phyloP scores from a whole-genome alignment of 345 rosid genomes.

The Bruguiera sexangula region DNA sequence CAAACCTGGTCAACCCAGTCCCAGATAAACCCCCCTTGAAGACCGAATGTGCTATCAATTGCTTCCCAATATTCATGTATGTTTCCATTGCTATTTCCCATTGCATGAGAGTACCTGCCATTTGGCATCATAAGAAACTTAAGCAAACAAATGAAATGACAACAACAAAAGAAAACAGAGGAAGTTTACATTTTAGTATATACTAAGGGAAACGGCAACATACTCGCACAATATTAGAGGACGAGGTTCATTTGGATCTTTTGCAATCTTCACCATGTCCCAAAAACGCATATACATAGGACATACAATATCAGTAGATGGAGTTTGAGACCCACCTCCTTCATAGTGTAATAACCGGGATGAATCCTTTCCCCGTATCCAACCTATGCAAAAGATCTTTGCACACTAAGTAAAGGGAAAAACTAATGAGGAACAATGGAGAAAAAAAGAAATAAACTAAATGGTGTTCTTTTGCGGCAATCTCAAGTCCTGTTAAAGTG shows the following conservation, averaged over 20 bases:
- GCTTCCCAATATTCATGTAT: constrained; percentile 90
- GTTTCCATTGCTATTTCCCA: constrained; percentile 98
- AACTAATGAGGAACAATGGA: not conserved
- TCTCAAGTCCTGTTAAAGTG: not conserved
- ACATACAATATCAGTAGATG: constrained; percentile 87
- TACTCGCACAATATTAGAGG: constrained; percentile 99
- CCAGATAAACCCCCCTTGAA: constrained; percentile 99
- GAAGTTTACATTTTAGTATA: constrained; percentile 2
- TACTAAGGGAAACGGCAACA: constrained; percentile 29
- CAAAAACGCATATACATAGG: constrained; percentile 99
- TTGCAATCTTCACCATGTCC: constrained; percentile 92
- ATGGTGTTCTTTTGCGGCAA: not conserved
- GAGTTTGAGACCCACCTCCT: constrained; percentile 94
- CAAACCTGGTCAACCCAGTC: constrained; percentile 98
- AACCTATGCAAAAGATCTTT: constrained; percentile 49
- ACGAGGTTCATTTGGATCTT: constrained; percentile 78
- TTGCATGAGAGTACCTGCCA: constrained; percentile 92
- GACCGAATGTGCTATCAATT: constrained; percentile 86
- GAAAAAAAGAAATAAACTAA: not conserved
- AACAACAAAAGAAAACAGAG: constrained; percentile 1
- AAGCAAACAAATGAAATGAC: constrained; percentile 19
- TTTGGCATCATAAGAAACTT: constrained; percentile 18
- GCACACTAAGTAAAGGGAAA: constrained; percentile 14
- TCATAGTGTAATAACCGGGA: constrained; percentile 85
- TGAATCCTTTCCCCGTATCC: constrained; percentile 83